Percentiles rank a stretch among this genome's conserved stretches.
Conservation (phyloP, 306 rosid species). For the Dryas drummondii region DNA sequence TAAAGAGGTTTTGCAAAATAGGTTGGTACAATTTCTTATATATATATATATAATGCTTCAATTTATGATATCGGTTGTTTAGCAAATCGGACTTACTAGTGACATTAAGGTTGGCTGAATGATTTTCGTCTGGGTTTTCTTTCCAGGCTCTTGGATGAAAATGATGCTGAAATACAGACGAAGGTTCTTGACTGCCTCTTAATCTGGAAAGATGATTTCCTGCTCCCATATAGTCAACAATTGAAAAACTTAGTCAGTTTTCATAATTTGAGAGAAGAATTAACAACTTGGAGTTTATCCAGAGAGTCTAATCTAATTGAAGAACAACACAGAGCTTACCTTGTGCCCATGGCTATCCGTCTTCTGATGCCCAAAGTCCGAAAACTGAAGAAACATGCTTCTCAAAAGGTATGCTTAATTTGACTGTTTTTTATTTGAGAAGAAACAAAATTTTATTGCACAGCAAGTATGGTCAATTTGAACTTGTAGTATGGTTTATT, state of each 20-base stretch:
- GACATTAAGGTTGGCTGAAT: not conserved
- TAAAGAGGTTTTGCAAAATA: constrained; percentile 71
- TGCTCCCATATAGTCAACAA: constrained; percentile 64
- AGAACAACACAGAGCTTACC: constrained; percentile 62
- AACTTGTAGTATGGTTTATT: constrained; percentile 10
- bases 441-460: no score
- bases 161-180: constrained; percentile 83
- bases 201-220: constrained; percentile 74
- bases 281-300: constrained; percentile 85
- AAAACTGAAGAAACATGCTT: constrained; percentile 76
- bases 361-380: constrained; percentile 87
- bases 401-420: constrained; percentile 63
- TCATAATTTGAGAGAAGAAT: constrained; percentile 71
- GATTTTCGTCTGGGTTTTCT: constrained; percentile 27
- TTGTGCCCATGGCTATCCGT: constrained; percentile 75
- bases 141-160: constrained; percentile 82
- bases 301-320: constrained; percentile 62
- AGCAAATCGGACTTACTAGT: not conserved
- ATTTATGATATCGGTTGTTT: not conserved
- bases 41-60: not conserved
- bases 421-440: not conserved
- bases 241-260: constrained; percentile 61
- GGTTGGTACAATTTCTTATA: constrained; percentile 47
- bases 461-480: constrained; percentile 56
- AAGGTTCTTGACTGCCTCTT: constrained; percentile 80